phyloP scores from a whole-genome alignment of 371 early-diverging fungal genomes.

The Mortierella sp. region DNA sequence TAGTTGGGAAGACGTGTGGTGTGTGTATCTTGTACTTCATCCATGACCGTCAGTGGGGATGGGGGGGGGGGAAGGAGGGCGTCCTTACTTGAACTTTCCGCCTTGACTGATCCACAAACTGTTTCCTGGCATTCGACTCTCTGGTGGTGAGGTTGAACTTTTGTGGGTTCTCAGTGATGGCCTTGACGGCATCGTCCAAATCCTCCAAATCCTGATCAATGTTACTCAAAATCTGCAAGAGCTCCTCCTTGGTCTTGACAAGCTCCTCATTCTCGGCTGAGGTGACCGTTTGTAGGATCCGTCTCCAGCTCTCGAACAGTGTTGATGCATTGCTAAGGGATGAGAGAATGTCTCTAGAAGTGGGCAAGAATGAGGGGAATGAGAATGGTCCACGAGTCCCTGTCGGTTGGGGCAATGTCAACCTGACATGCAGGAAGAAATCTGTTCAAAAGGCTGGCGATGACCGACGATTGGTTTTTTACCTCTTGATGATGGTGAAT shows the following conservation, averaged over 20 bases:
- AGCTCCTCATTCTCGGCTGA: conserved; percentile 72
- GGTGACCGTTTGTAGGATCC: conserved; percentile 71
- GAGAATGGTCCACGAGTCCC: not conserved
- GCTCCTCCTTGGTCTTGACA: conserved; percentile 69
- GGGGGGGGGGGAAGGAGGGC: no score
- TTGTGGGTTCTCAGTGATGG: conserved; percentile 59
- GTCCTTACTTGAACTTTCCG: conserved; percentile 55
- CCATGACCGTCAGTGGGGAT: no score
- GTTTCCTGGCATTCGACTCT: conserved; percentile 59
- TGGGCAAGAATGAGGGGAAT: not conserved
- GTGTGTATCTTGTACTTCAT: no score
- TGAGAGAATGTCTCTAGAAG: conserved; percentile 63
- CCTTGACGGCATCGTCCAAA: conserved; percentile 66
- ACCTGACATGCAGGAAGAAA: not conserved
- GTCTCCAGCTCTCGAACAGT: conserved; percentile 68
- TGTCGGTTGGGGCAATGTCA: no score
- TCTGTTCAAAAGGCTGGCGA: no score
- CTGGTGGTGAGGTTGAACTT: conserved; percentile 61
- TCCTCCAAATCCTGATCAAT: conserved; percentile 70
- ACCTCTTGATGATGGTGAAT: conserved; percentile 55
- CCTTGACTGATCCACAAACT: conserved; percentile 60
- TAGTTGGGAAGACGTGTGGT: not conserved
- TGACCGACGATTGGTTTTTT: no score
- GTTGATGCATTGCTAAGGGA: conserved; percentile 59
- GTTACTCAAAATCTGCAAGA: conserved; percentile 57